Evolutionary conservation across 495 filamentous ascomycete species (phyloP).

Genomic region (Aspergillus conjunctus): DNA sequence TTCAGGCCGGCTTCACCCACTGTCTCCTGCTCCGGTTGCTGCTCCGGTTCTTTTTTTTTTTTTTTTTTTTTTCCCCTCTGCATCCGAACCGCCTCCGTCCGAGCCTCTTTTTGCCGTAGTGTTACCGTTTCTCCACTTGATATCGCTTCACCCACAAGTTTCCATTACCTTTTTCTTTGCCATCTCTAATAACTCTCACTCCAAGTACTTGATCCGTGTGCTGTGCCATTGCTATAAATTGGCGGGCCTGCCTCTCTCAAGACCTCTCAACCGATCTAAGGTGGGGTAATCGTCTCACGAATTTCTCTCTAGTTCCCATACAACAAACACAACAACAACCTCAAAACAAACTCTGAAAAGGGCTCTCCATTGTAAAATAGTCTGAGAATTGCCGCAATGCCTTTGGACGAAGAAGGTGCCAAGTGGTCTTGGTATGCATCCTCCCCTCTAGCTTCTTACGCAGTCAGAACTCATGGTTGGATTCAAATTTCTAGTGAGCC

Average conservation of each 20-base stretch:
- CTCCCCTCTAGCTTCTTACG: neutral
- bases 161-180: too few relatives aligned
- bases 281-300: too few relatives aligned
- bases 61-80: neutral
- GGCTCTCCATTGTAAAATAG: neutral
- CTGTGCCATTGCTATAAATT: too few relatives aligned
- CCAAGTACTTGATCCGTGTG: too few relatives aligned
- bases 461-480: neutral
- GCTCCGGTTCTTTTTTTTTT: neutral
- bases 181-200: too few relatives aligned
- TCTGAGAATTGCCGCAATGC: slow-evolving; percentile 36
- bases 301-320: too few relatives aligned
- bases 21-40: neutral
- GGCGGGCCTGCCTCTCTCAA: too few relatives aligned
- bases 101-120: too few relatives aligned
- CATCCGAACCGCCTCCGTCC: too few relatives aligned
- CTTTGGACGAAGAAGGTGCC: slow-evolving; percentile 48
- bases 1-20: neutral
- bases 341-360: neutral
- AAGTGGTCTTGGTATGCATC: slow-evolving; percentile 56
- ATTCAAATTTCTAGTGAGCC: slow-evolving; percentile 58
- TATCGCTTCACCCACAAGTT: too few relatives aligned
- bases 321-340: neutral
- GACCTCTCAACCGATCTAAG: too few relatives aligned
- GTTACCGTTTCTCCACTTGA: too few relatives aligned